A percentile compares a stretch with the other conserved stretches of the same genome.
phyloP scores from a whole-genome alignment of 148 eudicot genomes.

The Polygonum maritimum region DNA sequence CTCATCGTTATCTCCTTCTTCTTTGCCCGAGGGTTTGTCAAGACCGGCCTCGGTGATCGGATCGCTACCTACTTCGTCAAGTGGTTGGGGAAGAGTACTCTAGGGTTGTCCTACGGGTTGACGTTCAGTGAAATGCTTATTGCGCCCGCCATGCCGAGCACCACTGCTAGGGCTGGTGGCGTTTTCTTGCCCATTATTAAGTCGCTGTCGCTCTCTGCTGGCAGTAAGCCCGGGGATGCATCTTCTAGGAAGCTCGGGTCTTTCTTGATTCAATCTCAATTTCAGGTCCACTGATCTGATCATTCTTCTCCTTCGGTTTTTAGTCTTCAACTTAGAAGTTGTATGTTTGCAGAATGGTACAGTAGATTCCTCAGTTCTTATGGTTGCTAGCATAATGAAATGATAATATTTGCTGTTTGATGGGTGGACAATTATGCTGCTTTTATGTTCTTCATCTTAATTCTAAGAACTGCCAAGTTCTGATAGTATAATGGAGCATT shows the following conservation, averaged over 20 bases:
- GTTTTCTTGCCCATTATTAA: slow-evolving; percentile 87
- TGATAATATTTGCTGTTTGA: background rate
- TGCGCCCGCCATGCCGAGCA: slow-evolving; percentile 97
- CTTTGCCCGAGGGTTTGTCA: slow-evolving; percentile 84
- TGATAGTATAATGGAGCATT: background rate
- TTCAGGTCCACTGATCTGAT: slow-evolving; percentile 44
- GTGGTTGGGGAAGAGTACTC: slow-evolving; percentile 73
- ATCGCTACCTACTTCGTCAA: slow-evolving; percentile 85
- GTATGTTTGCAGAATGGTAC: background rate
- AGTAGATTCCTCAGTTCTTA: background rate
- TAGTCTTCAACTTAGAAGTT: background rate
- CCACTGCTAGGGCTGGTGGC: slow-evolving; percentile 93
- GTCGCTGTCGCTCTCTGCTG: slow-evolving; percentile 66
- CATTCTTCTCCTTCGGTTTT: background rate
- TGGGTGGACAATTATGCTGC: background rate
- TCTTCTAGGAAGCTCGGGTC: slow-evolving; percentile 63
- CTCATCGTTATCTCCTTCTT: slow-evolving; percentile 86
- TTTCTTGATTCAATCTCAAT: slow-evolving; percentile 67
- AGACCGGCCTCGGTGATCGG: slow-evolving; percentile 81
- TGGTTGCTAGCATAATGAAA: background rate
- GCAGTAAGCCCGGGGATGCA: slow-evolving; percentile 47
- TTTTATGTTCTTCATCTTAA: background rate
- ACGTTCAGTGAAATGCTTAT: slow-evolving; percentile 72
- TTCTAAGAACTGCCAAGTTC: background rate
- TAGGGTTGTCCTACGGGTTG: slow-evolving; percentile 84